These are phyloP conservation scores for Corrigiola litoralis DNA, from an alignment of 179 eudicot species.

Conservation along the genomic window DNA sequence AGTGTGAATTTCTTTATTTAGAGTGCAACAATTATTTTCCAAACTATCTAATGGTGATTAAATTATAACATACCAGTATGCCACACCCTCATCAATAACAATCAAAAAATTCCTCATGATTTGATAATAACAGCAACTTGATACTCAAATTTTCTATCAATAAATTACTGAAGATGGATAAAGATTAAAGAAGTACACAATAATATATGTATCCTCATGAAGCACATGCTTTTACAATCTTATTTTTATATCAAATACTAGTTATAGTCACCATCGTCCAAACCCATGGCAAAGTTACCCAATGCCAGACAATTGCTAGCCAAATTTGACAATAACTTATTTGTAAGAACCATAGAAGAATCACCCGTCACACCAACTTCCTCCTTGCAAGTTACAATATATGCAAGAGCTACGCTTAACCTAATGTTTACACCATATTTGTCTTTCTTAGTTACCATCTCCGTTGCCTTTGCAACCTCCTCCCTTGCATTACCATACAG, in stretches of 20 bases:
- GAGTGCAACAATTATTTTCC: no score
- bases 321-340: slow-evolving; percentile 5
- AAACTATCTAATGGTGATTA: no score
- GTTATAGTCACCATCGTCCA: background rate
- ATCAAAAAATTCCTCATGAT: no score
- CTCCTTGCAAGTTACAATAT: slow-evolving; percentile 21
- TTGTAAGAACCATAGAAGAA: background rate
- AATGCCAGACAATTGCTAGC: slow-evolving; percentile 20
- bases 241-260: background rate
- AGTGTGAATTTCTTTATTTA: no score
- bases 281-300: slow-evolving; percentile 11
- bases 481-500: slow-evolving; percentile 26
- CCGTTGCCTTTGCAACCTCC: slow-evolving; percentile 19
- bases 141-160: no score
- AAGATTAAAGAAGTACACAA: background rate
- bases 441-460: slow-evolving; percentile 9
- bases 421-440: slow-evolving; percentile 24
- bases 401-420: slow-evolving; percentile 21
- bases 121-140: no score
- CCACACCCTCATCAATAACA: no score
- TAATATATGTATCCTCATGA: no score
- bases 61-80: no score
- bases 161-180: no score
- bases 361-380: slow-evolving; percentile 1
- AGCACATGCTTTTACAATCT: no score